These are phyloP conservation scores for Ceratobasidium sp. DNA, from an alignment of 1,284 basidiomycete species.

Conservation along the genomic window DNA sequence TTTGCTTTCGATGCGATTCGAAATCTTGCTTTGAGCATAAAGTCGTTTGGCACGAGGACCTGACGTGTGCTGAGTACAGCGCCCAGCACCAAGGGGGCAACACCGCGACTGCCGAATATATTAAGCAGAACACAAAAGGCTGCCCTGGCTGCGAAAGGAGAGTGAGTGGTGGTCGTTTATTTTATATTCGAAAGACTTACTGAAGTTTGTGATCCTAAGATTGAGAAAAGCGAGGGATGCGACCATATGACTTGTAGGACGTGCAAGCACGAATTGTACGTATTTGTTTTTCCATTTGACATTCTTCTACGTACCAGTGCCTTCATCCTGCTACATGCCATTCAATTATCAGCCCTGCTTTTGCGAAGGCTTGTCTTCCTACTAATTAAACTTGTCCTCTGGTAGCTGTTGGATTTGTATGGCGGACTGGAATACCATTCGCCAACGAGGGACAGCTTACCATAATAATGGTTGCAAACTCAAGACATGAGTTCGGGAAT, in stretches of 20 bases:
- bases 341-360: too few relatives aligned
- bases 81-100: not conserved
- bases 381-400: too few relatives aligned
- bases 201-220: not conserved
- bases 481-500: too few relatives aligned
- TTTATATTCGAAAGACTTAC: not conserved
- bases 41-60: slow-evolving; percentile 22
- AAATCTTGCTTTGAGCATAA: slow-evolving; percentile 17
- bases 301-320: too few relatives aligned
- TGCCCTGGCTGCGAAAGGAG: slow-evolving; percentile 2
- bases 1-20: slow-evolving; percentile 1
- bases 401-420: too few relatives aligned
- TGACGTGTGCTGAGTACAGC: slow-evolving; percentile 28
- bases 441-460: too few relatives aligned
- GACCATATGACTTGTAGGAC: slow-evolving; percentile 34
- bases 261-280: slow-evolving; percentile 31
- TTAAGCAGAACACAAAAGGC: not conserved
- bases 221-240: slow-evolving; percentile 34
- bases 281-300: too few relatives aligned
- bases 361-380: too few relatives aligned
- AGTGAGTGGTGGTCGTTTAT: not conserved
- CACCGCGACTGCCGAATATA: not conserved
- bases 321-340: too few relatives aligned
- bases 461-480: too few relatives aligned
- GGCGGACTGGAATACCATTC: too few relatives aligned